A percentile compares a stretch with the other conserved stretches of the same genome.
phyloP scores from a whole-genome alignment of 2,329 filamentous ascomycete species.

The Periglandula ipomoeae region DNA sequence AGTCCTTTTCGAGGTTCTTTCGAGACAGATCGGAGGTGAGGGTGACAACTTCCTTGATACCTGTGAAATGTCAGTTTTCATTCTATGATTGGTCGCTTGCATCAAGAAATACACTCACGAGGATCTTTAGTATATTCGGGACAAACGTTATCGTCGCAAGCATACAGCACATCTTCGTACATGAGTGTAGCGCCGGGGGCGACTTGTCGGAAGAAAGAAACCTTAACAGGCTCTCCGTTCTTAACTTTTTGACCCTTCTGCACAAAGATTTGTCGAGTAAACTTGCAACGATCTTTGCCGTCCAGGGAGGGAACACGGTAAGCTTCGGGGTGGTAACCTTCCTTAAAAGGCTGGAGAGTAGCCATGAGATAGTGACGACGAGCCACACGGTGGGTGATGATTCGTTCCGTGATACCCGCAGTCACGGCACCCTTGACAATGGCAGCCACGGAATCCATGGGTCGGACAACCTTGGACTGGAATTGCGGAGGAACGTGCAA shows the following conservation, averaged over 20 bases:
- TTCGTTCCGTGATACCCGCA: constrained; percentile 91
- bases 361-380: constrained; percentile 99
- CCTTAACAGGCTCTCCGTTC: constrained; percentile 98
- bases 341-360: constrained; percentile 96
- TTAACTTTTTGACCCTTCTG: constrained; percentile 98
- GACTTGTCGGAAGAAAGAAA: constrained; percentile 96
- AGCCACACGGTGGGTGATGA: constrained; percentile 93
- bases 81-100: not conserved
- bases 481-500: constrained; percentile 97
- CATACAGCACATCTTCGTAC: constrained; percentile 98
- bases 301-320: constrained; percentile 96
- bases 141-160: constrained; percentile 95
- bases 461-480: constrained; percentile 94
- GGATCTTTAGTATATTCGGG: constrained; percentile 99
- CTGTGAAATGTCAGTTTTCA: constrained; percentile 37
- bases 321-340: constrained; percentile 95
- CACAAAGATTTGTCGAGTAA: constrained; percentile 95
- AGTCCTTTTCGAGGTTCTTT: constrained; percentile 98
- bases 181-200: constrained; percentile 94
- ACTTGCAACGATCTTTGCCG: constrained; percentile 97
- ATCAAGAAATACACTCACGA: constrained; percentile 54
- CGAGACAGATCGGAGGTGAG: constrained; percentile 93
- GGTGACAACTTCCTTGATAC: constrained; percentile 98
- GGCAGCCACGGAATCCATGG: constrained; percentile 97
- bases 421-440: constrained; percentile 98